Base-by-base conservation (phyloP, 495 filamentous ascomycete species). In the Collariella sp. region DNA sequence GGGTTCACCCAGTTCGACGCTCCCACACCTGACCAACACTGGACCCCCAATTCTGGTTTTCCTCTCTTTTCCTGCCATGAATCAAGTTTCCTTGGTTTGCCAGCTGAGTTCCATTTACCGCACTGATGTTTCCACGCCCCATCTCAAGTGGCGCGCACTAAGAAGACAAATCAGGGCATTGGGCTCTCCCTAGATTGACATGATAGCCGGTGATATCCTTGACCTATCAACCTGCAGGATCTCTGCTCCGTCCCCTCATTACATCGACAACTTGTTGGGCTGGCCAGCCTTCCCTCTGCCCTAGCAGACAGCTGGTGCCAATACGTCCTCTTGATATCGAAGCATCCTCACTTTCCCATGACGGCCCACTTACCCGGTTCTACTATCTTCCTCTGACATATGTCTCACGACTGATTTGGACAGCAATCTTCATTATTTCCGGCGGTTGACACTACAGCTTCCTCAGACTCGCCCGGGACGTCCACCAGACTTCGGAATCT, bases 341-440 rank as follows among this genome's bases (percentile, higher is more conserved):
- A 52, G 47, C 26, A 33, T 40, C 34, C 46, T 61, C 58, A 64
- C 59, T 65, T 54, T 63, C 60, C 35, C 56, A 59, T 58, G 60
- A 56, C 66, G 59, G 59, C 57, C 62, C 62, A 63, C 64, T 56
- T 59, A 52, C 64, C 60, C 55, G 64, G 64, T 61, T 69, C 64
- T 69, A 54, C 66, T 60, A 69, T 58, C 65, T 63, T 69, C 57
- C 53, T 54, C 36, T 63, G 57, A 67, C 59, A 69, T 65, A 57
- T 4, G 26, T 31, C 26, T 65, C 57, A 61, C 63, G 63, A 64
- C 53, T 48, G 52, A 58, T 52, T 57, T 52, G 43, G 26, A 50
- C 34, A 12, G 29, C 18, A 12, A 19, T 51, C 36, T 19, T 35
- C 49, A 59, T 52, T 55, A 52, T 43, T 54, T n/a, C n/a, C n/a